Base-by-base conservation (phyloP, 371 early-diverging fungal genomes). In the Parasitella parasitica region DNA sequence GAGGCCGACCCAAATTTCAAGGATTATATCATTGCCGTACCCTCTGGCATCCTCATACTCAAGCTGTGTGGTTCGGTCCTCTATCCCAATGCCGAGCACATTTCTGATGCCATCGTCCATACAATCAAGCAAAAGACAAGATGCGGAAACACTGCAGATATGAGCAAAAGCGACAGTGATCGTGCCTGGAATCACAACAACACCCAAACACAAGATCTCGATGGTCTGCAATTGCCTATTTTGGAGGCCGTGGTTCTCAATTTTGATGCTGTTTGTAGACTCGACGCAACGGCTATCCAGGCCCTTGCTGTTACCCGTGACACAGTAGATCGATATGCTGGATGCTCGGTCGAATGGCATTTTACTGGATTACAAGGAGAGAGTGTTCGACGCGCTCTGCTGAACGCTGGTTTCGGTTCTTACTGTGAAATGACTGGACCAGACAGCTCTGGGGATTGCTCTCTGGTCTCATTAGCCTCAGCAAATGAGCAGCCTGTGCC, bases 211-310 rank as follows among this genome's bases (percentile, higher is more conserved):
- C 41, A 20, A 3, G 27, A 35, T 8, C 26, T 36, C 24, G 15
- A 26, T 26, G 35, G 68, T 72, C 18, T 38, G 46, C 53, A 59
- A 26, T 51, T 71, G 26, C 91, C 90, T 1, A 61, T 71, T 9
- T 70, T 93, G 11, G 76, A 84, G 8, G 90, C 92, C 0, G 57
- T 95, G 27, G 69, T 95, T 18, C 75, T 95, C 18, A 94, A 94
- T 69, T 84, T 96, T 58, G 72, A 87, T 0, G 84, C 86, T 6
- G 93, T 93, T 24, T 85, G 88, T 43, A 72, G 78, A 20, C 75
- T 94, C 37, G 96, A 95, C 59, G 79, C 87, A 11, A 90, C 93
- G 1, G 94, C 91, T 32, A 59, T 90, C 24, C 91, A 93, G 61
- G 80, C 82, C 18, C 81, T 94, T 16, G 61, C 75, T n/a, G 78